These are phyloP conservation scores for Cephaloascus fragrans DNA, from an alignment of 805 yeast genomes.

Conservation along the genomic window DNA sequence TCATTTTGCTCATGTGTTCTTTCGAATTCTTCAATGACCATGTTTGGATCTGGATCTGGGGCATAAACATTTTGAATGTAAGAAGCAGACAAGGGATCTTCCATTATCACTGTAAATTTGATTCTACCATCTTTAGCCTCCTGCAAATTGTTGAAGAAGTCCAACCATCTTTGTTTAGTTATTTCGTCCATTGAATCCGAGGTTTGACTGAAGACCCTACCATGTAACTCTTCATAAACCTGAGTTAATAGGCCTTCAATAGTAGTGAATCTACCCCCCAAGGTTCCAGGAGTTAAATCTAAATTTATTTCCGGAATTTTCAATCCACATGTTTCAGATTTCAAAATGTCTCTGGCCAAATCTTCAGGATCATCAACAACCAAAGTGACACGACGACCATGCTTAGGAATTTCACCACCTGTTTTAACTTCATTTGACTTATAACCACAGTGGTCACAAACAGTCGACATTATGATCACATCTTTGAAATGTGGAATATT, in stretches of 20 bases:
- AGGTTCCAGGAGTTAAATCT: constrained; percentile 91
- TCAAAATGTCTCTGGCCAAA: constrained; percentile 86
- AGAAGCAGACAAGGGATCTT: constrained; percentile 91
- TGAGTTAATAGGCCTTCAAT: constrained; percentile 87
- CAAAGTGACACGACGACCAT: constrained; percentile 68
- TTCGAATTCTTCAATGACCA: constrained; percentile 83
- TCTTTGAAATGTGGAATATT: constrained; percentile 97
- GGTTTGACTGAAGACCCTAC: constrained; percentile 75
- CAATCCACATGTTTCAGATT: constrained; percentile 88
- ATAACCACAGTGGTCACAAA: constrained; percentile 87
- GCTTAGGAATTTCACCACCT: constrained; percentile 89
- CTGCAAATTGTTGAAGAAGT: constrained; percentile 64
- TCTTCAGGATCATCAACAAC: constrained; percentile 85
- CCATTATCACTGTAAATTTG: constrained; percentile 79
- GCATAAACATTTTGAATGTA: constrained; percentile 98
- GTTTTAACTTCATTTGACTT: constrained; percentile 97
- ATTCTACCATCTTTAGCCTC: constrained; percentile 75
- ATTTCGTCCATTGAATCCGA: constrained; percentile 85
- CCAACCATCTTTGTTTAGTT: constrained; percentile 73
- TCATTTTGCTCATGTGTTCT: constrained; percentile 88
- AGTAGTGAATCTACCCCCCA: constrained; percentile 97
- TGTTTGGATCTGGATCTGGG: constrained; percentile 95
- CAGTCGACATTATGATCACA: constrained; percentile 92
- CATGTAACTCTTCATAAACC: constrained; percentile 80
- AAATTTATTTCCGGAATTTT: constrained; percentile 78